Conservation (phyloP, 129 eudicot species). For the Apium graveolens region DNA sequence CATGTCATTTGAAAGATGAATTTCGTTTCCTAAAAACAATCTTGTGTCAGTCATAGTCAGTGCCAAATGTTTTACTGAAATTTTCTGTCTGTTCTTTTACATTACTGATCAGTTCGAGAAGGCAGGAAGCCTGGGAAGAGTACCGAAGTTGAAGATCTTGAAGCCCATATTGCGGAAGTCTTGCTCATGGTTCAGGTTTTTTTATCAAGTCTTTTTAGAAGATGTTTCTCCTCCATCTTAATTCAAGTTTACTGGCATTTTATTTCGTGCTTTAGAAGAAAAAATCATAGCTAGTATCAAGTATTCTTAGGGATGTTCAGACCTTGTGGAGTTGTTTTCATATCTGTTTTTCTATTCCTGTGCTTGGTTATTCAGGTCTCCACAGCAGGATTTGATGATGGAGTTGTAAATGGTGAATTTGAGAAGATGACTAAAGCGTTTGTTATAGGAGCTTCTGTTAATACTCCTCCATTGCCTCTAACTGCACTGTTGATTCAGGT, state of each 20-base stretch:
- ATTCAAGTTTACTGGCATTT: not conserved
- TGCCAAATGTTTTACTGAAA: not conserved
- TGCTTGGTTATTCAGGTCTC: conserved; percentile 39
- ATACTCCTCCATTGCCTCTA: conserved; percentile 67
- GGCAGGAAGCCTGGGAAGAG: conserved; percentile 44
- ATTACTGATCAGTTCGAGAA: conserved; percentile 55
- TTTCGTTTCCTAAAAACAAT: too few relatives aligned
- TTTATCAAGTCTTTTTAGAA: not conserved
- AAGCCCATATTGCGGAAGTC: conserved; percentile 54
- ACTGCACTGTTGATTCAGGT: conserved; percentile 80
- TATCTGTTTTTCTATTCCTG: not conserved
- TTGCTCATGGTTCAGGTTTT: conserved; percentile 87
- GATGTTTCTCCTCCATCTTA: not conserved
- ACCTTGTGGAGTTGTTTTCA: conserved; percentile 2
- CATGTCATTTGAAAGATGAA: too few relatives aligned
- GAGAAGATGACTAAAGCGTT: conserved; percentile 65
- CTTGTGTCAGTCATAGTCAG: not conserved
- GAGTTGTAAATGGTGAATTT: conserved; percentile 47
- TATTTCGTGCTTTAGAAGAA: not conserved
- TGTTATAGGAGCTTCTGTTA: conserved; percentile 42
- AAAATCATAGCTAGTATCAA: not conserved
- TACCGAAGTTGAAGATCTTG: conserved; percentile 29
- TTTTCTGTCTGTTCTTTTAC: not conserved
- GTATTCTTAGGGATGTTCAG: not conserved
- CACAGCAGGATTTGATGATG: conserved; percentile 49